These are phyloP conservation scores for Poa pratensis DNA, from an alignment of 176 grass and related monocot genomes.

Conservation along the genomic window DNA sequence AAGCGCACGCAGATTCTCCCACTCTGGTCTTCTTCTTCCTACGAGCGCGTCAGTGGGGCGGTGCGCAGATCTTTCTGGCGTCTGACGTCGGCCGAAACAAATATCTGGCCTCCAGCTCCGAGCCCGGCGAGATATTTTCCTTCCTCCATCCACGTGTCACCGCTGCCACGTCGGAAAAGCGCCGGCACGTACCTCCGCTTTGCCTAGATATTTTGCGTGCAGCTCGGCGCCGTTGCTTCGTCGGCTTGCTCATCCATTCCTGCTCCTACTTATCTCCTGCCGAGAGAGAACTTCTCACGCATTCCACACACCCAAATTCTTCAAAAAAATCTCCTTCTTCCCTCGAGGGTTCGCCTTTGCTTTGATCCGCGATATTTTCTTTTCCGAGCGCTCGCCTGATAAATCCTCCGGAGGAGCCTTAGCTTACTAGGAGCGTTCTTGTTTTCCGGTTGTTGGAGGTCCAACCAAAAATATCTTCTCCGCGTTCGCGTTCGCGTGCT, in stretches of 20 bases:
- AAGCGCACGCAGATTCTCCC: too few relatives aligned
- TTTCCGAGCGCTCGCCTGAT: too few relatives aligned
- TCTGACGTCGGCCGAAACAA: constrained; percentile 34
- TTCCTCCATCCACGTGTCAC: too few relatives aligned
- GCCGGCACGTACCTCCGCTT: constrained; percentile 39
- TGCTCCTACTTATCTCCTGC: not conserved
- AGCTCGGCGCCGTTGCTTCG: too few relatives aligned
- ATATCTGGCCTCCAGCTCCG: constrained; percentile 43
- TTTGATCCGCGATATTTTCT: too few relatives aligned
- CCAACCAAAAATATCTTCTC: constrained; percentile 5
- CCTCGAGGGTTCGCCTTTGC: too few relatives aligned
- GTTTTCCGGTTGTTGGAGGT: constrained; percentile 27
- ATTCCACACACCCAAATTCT: not conserved
- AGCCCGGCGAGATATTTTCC: constrained; percentile 44
- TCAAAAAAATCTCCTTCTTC: too few relatives aligned
- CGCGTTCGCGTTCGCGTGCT: not conserved
- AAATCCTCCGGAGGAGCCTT: too few relatives aligned
- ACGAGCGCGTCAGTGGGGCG: too few relatives aligned
- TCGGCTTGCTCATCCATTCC: constrained; percentile 9
- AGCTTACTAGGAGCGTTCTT: not conserved
- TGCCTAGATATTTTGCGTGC: not conserved
- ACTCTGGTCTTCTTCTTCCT: too few relatives aligned
- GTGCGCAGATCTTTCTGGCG: too few relatives aligned
- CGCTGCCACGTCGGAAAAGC: constrained; percentile 56
- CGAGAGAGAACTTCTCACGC: not conserved